These are phyloP conservation scores for Podospora conica DNA, from an alignment of 495 filamentous ascomycete species.

Conservation along the genomic window DNA sequence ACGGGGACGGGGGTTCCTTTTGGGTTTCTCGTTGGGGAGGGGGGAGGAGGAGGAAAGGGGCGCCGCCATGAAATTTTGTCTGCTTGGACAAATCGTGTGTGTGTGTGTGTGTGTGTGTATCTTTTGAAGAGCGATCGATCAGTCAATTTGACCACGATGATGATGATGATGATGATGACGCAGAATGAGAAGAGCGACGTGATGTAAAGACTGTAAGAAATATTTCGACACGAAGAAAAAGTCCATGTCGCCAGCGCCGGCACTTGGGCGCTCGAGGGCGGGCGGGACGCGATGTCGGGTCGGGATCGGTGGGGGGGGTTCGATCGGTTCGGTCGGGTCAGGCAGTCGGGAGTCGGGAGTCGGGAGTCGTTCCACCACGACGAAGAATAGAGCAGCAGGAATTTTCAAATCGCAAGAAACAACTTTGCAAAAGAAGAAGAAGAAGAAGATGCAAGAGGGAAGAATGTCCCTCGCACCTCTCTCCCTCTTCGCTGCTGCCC, in stretches of 20 bases:
- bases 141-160: conserved; percentile 2
- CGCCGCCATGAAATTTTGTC: not conserved
- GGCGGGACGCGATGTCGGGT: not conserved
- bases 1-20: not conserved
- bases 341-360: not conserved
- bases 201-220: not conserved
- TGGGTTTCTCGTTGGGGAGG: conserved; percentile 1
- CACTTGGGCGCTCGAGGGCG: not conserved
- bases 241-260: not conserved
- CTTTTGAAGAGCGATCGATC: conserved; percentile 5
- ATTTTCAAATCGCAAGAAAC: not conserved
- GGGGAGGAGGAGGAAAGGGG: not conserved
- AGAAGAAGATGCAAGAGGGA: conserved; percentile 1
- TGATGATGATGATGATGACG: conserved; percentile 5
- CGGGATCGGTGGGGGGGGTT: not conserved
- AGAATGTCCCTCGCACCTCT: not conserved
- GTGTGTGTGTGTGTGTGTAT: conserved; percentile 7
- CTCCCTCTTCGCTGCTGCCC: no score
- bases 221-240: not conserved
- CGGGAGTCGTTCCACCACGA: not conserved
- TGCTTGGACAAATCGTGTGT: no score
- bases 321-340: not conserved
- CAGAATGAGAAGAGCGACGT: not conserved
- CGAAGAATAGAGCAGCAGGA: not conserved
- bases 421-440: not conserved